Conservation (phyloP, 139 green algal species). For the Picochlorum sp. region DNA sequence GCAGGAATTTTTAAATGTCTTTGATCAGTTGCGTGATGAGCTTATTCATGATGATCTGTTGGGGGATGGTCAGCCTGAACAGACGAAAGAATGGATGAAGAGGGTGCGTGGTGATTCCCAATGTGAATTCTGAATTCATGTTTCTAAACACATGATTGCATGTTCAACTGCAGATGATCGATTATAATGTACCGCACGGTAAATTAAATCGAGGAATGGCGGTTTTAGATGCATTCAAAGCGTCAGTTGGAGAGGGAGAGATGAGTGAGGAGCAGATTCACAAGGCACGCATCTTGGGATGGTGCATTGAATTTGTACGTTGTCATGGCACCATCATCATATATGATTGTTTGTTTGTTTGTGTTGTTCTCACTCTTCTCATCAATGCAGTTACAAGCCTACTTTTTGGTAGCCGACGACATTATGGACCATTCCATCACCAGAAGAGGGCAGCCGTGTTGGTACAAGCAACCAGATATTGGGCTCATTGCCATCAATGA, state of each 20-base stretch:
- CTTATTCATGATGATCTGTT: conserved; percentile 50
- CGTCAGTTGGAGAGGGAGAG: conserved; percentile 5
- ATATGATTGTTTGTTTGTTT: conserved; percentile 29
- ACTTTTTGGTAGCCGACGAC: conserved; percentile 97
- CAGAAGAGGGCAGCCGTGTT: conserved; percentile 92
- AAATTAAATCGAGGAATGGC: conserved; percentile 98
- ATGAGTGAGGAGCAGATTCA: conserved; percentile 58
- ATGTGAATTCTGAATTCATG: too few species aligned
- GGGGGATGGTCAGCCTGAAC: conserved; percentile 42
- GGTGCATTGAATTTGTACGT: conserved; percentile 94
- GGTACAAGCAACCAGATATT: conserved; percentile 80
- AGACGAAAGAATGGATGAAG: conserved; percentile 54
- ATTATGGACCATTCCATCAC: conserved; percentile 98
- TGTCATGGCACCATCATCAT: not conserved
- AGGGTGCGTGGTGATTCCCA: conserved; percentile 37
- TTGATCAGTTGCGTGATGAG: conserved; percentile 58
- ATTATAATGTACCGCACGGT: conserved; percentile 91
- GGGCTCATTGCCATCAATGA: conserved; percentile 95
- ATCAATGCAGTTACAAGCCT: conserved; percentile 70
- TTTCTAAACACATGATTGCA: too few species aligned
- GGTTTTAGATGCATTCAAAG: conserved; percentile 72
- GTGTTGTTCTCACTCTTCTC: conserved; percentile 30
- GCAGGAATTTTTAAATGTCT: conserved; percentile 66
- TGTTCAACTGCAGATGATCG: conserved; percentile 57
- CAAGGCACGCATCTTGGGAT: conserved; percentile 76